phyloP scores from a whole-genome alignment of 208 protist genomes.

The Acanthamoeba lenticulata region DNA sequence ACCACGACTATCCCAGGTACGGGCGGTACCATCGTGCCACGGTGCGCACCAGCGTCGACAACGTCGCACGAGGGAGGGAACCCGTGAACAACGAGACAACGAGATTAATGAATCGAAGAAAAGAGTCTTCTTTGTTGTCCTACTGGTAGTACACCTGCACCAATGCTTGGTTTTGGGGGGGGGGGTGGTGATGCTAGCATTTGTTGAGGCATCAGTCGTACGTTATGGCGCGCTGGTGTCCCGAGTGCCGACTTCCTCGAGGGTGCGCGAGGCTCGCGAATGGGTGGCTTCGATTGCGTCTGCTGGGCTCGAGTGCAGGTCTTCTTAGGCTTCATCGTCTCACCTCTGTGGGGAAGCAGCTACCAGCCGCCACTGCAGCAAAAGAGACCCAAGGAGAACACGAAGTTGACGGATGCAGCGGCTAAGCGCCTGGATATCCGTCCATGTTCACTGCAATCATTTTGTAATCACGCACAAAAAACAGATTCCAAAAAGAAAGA shows the following conservation, averaged over 20 bases:
- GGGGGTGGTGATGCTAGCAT: not conserved
- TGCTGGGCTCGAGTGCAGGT: not conserved
- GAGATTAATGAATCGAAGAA: not conserved
- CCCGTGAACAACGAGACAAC: not conserved
- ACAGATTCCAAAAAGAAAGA: no score
- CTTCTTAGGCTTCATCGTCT: not conserved
- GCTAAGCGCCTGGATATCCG: no score
- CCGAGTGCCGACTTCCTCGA: not conserved
- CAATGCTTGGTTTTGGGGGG: no score
- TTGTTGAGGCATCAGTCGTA: not conserved
- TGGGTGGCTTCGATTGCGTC: not conserved
- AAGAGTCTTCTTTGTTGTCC: no score
- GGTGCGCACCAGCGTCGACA: not conserved
- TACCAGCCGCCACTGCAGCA: not conserved
- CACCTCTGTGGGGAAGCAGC: not conserved
- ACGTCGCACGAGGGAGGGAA: not conserved
- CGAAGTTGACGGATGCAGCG: no score
- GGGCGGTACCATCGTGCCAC: not conserved
- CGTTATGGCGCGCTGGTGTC: not conserved
- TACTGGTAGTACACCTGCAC: no score
- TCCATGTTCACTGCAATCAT: no score
- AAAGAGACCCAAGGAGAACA: not conserved
- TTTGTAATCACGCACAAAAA: no score
- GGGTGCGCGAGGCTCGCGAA: not conserved
- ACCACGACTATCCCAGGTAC: not conserved